phyloP scores from a whole-genome alignment of 1,284 basidiomycete genomes.

The Sporisorium scitamineum region DNA sequence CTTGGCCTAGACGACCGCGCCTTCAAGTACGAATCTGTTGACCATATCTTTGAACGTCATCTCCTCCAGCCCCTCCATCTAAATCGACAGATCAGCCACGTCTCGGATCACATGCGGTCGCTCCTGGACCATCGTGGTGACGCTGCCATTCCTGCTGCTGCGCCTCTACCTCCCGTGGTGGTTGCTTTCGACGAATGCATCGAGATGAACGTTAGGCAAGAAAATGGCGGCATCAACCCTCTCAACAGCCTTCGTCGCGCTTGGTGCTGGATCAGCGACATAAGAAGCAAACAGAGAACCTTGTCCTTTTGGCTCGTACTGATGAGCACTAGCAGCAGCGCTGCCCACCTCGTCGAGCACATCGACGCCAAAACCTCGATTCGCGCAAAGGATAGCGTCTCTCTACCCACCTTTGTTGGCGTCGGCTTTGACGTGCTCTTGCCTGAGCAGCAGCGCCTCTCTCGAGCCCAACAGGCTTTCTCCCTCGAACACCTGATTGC shows the following conservation, averaged over 20 bases:
- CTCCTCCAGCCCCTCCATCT: neutral
- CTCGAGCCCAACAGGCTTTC: neutral
- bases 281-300: neutral
- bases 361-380: neutral
- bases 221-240: neutral
- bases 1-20: neutral
- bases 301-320: conserved; percentile 26
- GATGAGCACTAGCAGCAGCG: conserved; percentile 22
- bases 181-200: conserved; percentile 30
- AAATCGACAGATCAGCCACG: neutral
- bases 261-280: conserved; percentile 9
- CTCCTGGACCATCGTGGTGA: neutral
- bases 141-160: too few species aligned
- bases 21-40: too few species aligned
- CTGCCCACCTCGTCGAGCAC: conserved; percentile 1
- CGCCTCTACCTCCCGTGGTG: neutral
- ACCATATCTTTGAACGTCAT: neutral
- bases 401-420: conserved; percentile 13
- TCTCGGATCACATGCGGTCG: neutral
- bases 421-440: conserved; percentile 12
- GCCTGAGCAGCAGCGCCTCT: neutral
- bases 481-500: neutral
- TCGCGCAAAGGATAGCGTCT: neutral
- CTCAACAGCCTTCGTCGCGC: conserved; percentile 21
- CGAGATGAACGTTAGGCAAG: conserved; percentile 1